Evolutionary conservation across 176 grass and related monocot species (phyloP), one percentile per base, ranked within the genome.

Genomic region (Oropetium thomaeum): DNA sequence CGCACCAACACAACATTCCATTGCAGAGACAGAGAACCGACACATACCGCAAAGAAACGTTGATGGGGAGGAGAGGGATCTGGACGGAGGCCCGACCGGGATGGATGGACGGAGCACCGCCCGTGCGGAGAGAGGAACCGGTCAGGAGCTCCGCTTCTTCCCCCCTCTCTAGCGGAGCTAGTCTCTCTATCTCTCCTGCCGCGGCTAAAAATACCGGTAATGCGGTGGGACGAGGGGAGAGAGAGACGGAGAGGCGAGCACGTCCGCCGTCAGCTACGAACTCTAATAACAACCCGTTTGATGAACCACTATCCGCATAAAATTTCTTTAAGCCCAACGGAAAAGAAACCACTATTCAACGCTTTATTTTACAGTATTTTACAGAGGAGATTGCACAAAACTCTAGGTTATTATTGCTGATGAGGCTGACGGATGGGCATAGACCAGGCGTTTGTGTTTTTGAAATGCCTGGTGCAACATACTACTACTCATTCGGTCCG

Each of bases 121-220:
- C 70, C 52, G 39, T 19, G 73, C 57, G 26, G 71, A 39, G 64
- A 68, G 71, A 69, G 70, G 65, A 62, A 47, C 45, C 45, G 78
- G 70, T 10, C 74, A 54, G 71, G 71, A 55, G 69, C 59, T 78
- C 62, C 41, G 25, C 54, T 48, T 38, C 19, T 15, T 55, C 30
- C 74, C 22, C 60, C 48, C 60, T 67, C 68, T 37, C 73, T n/a
- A n/a, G n/a, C n/a, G n/a, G n/a, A n/a, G n/a, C n/a, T n/a, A n/a
- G n/a, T 33, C 59, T 55, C 58, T 65, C 73, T 58, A 70, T 39
- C 41, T 47, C 69, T 30, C 34, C 44, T 4, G 19, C 17, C 11
- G 57, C 53, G 75, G 69, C 76, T 75, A 84, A 88, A 88, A 75
- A 84, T 84, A 80, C 69, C 60, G 16, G 83, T 27, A 87, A 87